phyloP scores from a whole-genome alignment of 108 stramenopile species.

The Cyclotella cryptica region DNA sequence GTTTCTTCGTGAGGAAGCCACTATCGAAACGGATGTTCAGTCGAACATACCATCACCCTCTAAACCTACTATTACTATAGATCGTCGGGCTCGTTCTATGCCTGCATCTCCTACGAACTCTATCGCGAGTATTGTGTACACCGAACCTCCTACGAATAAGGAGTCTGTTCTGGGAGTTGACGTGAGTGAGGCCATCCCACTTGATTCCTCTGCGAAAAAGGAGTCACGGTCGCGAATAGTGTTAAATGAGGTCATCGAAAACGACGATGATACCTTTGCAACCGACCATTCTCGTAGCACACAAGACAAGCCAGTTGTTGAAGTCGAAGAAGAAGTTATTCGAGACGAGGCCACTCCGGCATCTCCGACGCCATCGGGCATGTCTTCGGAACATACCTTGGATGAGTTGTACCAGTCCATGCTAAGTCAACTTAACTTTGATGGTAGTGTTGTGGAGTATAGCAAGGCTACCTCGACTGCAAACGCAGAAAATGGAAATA shows the following conservation, averaged over 20 bases:
- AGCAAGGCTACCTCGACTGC: no score
- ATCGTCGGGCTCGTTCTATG: neutral
- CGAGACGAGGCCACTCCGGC: no score
- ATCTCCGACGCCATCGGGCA: no score
- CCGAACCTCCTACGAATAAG: neutral
- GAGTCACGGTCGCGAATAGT: neutral
- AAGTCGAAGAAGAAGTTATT: no score
- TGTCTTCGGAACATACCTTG: no score
- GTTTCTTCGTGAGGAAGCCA: neutral
- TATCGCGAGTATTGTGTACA: neutral
- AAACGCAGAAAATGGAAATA: no score
- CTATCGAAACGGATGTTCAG: neutral
- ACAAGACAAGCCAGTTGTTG: no score
- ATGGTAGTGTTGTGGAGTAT: no score
- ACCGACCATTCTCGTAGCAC: no score
- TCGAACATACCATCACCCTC: neutral
- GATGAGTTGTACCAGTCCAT: no score
- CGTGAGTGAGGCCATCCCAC: neutral
- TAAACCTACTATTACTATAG: neutral
- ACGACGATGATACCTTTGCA: no score
- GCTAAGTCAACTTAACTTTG: no score
- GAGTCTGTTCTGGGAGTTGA: neutral
- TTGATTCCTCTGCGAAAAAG: neutral
- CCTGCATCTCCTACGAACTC: neutral
- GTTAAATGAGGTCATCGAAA: neutral